phyloP scores from a whole-genome alignment of 148 eudicot genomes.

The Cornus florida region DNA sequence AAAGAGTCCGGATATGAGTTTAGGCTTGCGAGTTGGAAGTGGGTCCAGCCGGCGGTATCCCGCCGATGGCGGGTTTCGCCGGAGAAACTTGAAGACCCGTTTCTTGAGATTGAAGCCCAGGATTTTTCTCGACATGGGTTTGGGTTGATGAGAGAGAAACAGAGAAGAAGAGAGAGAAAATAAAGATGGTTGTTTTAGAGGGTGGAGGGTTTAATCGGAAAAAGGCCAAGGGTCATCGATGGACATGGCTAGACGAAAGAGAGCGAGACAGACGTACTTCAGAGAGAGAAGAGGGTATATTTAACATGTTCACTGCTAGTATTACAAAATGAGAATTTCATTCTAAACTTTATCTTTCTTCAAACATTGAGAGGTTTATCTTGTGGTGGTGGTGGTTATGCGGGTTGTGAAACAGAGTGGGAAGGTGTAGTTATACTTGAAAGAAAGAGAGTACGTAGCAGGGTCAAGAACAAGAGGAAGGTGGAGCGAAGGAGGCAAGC shows the following conservation, averaged over 20 bases:
- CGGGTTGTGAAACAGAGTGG: background rate
- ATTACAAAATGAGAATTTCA: slow-evolving; percentile 5
- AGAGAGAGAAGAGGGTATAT: slow-evolving; percentile 39
- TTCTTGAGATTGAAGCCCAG: slow-evolving; percentile 43
- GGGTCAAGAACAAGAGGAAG: background rate
- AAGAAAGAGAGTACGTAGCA: no score
- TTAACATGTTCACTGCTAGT: slow-evolving; percentile 17
- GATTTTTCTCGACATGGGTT: slow-evolving; percentile 16
- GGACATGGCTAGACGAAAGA: slow-evolving; percentile 32
- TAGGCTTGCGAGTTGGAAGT: slow-evolving; percentile 1
- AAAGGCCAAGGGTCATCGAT: slow-evolving; percentile 42
- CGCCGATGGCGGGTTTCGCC: slow-evolving; percentile 11
- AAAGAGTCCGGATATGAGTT: slow-evolving; percentile 29
- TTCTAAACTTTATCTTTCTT: background rate
- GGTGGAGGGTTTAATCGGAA: slow-evolving; percentile 9
- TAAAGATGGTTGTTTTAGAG: background rate
- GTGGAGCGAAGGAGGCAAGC: background rate
- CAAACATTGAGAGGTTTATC: background rate
- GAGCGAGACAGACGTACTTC: slow-evolving; percentile 32
- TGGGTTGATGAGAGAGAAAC: slow-evolving; percentile 12
- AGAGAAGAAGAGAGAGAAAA: background rate
- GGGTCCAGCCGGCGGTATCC: slow-evolving; percentile 27
- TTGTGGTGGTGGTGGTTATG: background rate
- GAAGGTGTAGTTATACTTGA: background rate
- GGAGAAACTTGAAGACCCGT: slow-evolving; percentile 35